Percentiles rank a stretch among this genome's conserved stretches.
phyloP scores from a whole-genome alignment of 1,284 basidiomycete species.

The Leccinum pachyderme region DNA sequence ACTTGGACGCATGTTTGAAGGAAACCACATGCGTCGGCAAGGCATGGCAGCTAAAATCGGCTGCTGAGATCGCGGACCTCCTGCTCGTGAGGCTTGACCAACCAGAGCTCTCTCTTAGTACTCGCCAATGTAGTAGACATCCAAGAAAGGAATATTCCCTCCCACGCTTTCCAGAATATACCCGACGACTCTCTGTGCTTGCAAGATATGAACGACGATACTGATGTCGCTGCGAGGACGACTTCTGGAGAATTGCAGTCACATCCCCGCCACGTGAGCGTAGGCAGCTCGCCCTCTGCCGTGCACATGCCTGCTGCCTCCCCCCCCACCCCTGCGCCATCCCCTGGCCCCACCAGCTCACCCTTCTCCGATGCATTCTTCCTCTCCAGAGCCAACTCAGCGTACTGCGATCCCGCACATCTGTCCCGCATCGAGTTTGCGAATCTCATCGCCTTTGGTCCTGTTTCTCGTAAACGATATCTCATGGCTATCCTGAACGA shows the following conservation, averaged over 20 bases:
- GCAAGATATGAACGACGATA: conserved; percentile 15
- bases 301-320: conserved; percentile 59
- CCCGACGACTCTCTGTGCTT: not conserved
- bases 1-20: no score
- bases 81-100: no score
- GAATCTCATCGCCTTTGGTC: conserved; percentile 34
- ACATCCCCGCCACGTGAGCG: conserved; percentile 17
- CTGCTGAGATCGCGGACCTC: no score
- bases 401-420: conserved; percentile 30
- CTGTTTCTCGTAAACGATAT: conserved; percentile 54
- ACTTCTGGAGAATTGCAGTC: conserved; percentile 11
- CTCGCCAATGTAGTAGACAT: no score
- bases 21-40: no score
- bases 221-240: not conserved
- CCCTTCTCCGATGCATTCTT: conserved; percentile 21
- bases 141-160: no score
- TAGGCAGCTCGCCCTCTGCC: conserved; percentile 24
- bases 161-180: no score
- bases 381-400: conserved; percentile 13
- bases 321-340: conserved; percentile 70
- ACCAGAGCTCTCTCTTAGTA: no score
- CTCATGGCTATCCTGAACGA: conserved; percentile 62
- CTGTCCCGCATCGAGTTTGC: conserved; percentile 38
- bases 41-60: no score
- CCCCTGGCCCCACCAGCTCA: conserved; percentile 42